Base-by-base conservation (phyloP, 345 rosid species). In the Salix exigua region DNA sequence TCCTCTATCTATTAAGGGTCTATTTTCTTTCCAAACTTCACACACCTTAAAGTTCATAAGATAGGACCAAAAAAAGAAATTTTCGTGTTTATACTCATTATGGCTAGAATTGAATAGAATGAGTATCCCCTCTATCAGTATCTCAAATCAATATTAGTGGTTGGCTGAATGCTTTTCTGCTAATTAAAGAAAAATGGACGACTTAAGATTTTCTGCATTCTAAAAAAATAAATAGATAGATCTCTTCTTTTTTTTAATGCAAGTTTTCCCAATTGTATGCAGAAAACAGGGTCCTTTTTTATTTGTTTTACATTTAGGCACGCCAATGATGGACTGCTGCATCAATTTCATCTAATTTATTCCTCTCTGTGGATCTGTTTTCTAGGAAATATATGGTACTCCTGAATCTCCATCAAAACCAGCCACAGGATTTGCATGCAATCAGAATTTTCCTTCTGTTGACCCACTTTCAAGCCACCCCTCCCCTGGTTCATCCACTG, bases 331-430 rank as follows among this genome's bases (percentile, higher is more conserved):
- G 51, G 10, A 60, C 23, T 46, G 50, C 69, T 46, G 42, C 66
- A 53, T 78, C 2, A 40, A 44, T 38, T 31, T 72, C 70, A 70
- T 76, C 69, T 79, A 35, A 58, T 65, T 72, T 37, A 25, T 79
- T 21, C 68, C 70, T 85, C 81, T 72, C 75, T 80, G 82, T 68
- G 72, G 40, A 62, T 74, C 53, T 79, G 74, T 78, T 69, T 21
- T 62, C 23, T 53, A 93, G 98, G 98, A 94, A 76, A 91, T 92
- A 64, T 94, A 92, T 76, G 94, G 78, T 68, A 80, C 82, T 53
- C 88, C 82, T 50, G 82, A 88, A 77, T 53, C 83, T 79, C 76
- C 85, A 11, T 62, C 82, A 71, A 79, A 86, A 65, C 85, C 79
- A 76, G 81, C 81, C 37, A 28, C 73, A 1, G 84, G 66, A 46